These are phyloP conservation scores for Colletotrichum aenigma DNA, from an alignment of 2,329 filamentous ascomycete species.

Conservation along the genomic window DNA sequence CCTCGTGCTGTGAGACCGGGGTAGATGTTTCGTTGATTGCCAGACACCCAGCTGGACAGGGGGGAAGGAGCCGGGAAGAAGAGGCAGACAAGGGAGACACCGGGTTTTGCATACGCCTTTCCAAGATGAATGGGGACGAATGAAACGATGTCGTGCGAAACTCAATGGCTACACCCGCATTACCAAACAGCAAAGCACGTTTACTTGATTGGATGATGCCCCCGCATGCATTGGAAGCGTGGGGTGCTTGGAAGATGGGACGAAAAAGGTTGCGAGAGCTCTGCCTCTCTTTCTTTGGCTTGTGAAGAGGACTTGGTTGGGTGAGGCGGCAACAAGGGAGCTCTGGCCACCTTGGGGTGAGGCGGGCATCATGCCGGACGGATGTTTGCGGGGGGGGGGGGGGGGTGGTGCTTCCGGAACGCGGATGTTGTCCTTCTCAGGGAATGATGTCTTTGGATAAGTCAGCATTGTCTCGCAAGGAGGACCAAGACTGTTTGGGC, in stretches of 20 bases:
- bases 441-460: background rate
- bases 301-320: background rate
- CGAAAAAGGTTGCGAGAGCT: background rate
- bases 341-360: background rate
- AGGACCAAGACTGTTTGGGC: background rate
- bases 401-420: background rate
- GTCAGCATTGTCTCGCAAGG: background rate
- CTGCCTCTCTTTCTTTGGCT: background rate
- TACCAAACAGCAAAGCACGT: background rate
- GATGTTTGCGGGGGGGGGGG: background rate
- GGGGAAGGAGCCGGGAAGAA: background rate
- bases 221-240: background rate
- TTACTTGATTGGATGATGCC: background rate
- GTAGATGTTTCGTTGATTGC: background rate
- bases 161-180: background rate
- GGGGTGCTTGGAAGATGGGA: background rate
- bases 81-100: background rate
- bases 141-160: background rate
- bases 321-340: background rate
- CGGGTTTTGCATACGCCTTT: background rate
- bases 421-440: background rate
- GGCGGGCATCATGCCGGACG: background rate
- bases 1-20: background rate
- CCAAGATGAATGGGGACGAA: background rate
- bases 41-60: background rate